Evolutionary conservation across 2,329 filamentous ascomycete species (phyloP).

Genomic region (Beauveria scarabaeidicola): DNA sequence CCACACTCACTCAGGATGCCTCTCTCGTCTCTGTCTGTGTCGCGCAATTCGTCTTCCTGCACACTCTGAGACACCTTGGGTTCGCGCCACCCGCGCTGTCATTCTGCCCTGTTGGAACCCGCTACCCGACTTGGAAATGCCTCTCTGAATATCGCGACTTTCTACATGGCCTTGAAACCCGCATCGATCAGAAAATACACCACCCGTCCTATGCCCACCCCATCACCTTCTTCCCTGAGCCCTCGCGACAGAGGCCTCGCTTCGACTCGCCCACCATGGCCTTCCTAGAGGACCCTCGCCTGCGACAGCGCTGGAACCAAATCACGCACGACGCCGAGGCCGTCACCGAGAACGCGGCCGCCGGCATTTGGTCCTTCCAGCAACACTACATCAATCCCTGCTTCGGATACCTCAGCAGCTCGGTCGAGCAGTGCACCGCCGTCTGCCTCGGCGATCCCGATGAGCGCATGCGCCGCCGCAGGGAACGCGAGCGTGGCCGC

Average conservation of each 20-base stretch:
- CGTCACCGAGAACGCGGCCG: constrained; percentile 85
- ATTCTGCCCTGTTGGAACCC: neutral
- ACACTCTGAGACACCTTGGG: constrained; percentile 3
- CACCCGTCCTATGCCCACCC: neutral
- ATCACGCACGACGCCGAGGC: constrained; percentile 84
- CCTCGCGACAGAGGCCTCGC: constrained; percentile 6
- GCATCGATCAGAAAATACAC: neutral
- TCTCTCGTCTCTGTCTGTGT: neutral
- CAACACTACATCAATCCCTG: constrained; percentile 82
- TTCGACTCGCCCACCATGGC: constrained; percentile 34
- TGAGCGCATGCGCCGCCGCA: constrained; percentile 59
- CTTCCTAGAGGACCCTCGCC: constrained; percentile 71
- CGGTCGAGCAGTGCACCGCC: constrained; percentile 63
- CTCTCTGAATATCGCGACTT: neutral
- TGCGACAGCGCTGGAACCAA: constrained; percentile 89
- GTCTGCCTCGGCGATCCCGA: constrained; percentile 65
- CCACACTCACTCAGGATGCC: neutral
- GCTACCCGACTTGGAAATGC: neutral
- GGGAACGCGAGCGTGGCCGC: constrained; percentile 51
- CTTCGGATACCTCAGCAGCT: constrained; percentile 55
- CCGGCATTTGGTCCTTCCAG: constrained; percentile 80
- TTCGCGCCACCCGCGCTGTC: constrained; percentile 1
- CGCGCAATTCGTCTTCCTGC: constrained; percentile 1
- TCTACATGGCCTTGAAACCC: neutral
- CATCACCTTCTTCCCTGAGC: constrained; percentile 3